Percentiles rank a stretch among this genome's conserved stretches.
Evolutionary conservation across 805 yeast genomes (phyloP).

Genomic region (Blastobotrys americana): DNA sequence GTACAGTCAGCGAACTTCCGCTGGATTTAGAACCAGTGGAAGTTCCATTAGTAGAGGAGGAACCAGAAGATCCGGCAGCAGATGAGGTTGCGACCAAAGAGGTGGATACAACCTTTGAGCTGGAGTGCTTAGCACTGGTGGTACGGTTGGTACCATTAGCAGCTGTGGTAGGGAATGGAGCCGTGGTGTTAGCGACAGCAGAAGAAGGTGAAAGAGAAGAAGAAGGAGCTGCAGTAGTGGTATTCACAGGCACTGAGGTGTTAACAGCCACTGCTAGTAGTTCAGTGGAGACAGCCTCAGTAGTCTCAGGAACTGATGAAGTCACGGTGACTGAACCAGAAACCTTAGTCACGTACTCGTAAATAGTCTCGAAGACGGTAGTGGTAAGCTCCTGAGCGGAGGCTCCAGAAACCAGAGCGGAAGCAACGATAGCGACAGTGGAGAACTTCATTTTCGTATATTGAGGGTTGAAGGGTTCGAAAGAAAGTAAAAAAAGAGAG

Average conservation of each 20-base stretch:
- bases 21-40: neutral
- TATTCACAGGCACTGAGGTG: slow-evolving; percentile 8
- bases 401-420: slow-evolving; percentile 9
- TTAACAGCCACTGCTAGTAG: slow-evolving; percentile 1
- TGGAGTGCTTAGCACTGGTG: neutral
- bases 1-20: neutral
- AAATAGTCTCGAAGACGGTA: slow-evolving; percentile 19
- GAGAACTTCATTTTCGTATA: slow-evolving; percentile 12
- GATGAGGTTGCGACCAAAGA: slow-evolving; percentile 3
- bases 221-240: slow-evolving; percentile 11
- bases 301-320: slow-evolving; percentile 7
- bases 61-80: neutral
- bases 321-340: slow-evolving; percentile 12
- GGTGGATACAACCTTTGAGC: neutral
- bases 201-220: slow-evolving; percentile 6
- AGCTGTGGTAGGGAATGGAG: slow-evolving; percentile 2
- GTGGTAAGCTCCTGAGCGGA: slow-evolving; percentile 18
- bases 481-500: neutral
- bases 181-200: slow-evolving; percentile 8
- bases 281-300: slow-evolving; percentile 3
- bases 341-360: slow-evolving; percentile 20
- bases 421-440: slow-evolving; percentile 6
- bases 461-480: too few species aligned
- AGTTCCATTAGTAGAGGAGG: neutral
- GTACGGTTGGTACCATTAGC: slow-evolving; percentile 5